Percentiles rank a stretch among this genome's conserved stretches.
Evolutionary conservation across 257 asterid genomes (phyloP).

Genomic region (Penstemon barbatus): DNA sequence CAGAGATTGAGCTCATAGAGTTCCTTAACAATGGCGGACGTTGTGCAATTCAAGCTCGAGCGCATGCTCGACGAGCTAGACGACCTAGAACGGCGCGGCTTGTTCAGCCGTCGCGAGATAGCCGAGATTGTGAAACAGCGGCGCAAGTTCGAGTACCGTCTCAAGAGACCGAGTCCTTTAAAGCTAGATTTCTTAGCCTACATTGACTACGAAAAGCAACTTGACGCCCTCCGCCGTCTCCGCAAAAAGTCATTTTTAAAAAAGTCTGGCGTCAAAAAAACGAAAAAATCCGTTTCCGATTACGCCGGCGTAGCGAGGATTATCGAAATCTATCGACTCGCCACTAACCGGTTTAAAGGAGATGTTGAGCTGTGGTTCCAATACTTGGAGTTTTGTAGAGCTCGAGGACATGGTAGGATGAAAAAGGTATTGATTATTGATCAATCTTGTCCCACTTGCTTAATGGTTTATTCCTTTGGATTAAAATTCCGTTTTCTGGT

Average conservation of each 20-base stretch:
- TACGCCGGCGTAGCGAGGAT: constrained; percentile 73
- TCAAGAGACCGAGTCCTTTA: constrained; percentile 85
- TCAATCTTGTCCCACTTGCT: neutral
- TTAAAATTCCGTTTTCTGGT: too few species aligned
- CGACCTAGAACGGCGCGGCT: constrained; percentile 71
- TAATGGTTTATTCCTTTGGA: neutral
- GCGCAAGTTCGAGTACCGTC: constrained; percentile 90
- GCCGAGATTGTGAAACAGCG: constrained; percentile 90
- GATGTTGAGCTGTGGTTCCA: constrained; percentile 90
- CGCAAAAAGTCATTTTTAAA: constrained; percentile 51
- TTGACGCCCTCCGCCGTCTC: constrained; percentile 72
- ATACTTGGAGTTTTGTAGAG: constrained; percentile 84
- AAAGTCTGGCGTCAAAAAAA: constrained; percentile 42
- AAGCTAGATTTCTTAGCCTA: constrained; percentile 70
- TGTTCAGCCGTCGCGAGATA: constrained; percentile 73
- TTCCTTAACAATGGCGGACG: constrained; percentile 70
- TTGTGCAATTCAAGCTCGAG: constrained; percentile 84
- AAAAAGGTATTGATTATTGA: constrained; percentile 56
- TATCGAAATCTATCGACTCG: constrained; percentile 67
- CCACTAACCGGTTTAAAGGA: constrained; percentile 85
- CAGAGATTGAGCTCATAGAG: neutral
- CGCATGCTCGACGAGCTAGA: constrained; percentile 90
- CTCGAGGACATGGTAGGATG: constrained; percentile 73
- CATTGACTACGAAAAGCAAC: constrained; percentile 75
- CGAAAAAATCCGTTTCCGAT: constrained; percentile 69